Evolutionary conservation across 148 eudicot genomes (phyloP).

Genomic region (Diospyros kaki): DNA sequence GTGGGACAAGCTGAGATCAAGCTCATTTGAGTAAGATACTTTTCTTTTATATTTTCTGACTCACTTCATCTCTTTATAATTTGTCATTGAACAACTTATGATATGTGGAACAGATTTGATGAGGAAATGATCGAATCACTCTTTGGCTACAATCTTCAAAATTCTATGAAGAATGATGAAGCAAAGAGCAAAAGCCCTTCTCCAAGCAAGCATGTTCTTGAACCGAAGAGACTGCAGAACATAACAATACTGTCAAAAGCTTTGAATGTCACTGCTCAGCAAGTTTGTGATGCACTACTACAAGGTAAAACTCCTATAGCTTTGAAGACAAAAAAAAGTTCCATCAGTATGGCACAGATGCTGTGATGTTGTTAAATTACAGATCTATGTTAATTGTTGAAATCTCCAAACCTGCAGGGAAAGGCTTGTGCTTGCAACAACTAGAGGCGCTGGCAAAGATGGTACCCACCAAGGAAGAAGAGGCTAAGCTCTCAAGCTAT

Average conservation of each 20-base stretch:
- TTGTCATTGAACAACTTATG: not conserved
- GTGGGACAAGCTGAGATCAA: conserved; percentile 87
- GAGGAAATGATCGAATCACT: conserved; percentile 95
- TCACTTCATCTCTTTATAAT: not conserved
- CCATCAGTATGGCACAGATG: no score
- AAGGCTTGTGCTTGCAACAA: conserved; percentile 77
- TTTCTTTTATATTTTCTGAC: not conserved
- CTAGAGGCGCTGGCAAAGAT: conserved; percentile 82
- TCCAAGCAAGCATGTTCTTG: conserved; percentile 88
- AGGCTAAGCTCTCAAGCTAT: conserved; percentile 56
- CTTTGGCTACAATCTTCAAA: conserved; percentile 80
- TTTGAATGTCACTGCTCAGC: conserved; percentile 68
- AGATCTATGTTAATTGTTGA: not conserved
- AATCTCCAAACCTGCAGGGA: conserved; percentile 38
- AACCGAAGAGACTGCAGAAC: conserved; percentile 94
- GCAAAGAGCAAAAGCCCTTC: conserved; percentile 74
- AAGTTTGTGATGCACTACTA: conserved; percentile 69
- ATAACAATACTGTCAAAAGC: conserved; percentile 90
- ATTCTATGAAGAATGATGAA: conserved; percentile 57
- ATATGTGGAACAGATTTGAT: conserved; percentile 55
- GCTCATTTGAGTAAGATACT: conserved; percentile 86
- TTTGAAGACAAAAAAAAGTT: not conserved
- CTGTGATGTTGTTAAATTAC: not conserved
- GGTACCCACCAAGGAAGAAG: conserved; percentile 96
- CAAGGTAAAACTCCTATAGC: conserved; percentile 42